Conservation (phyloP, 352 stramenopile genomes). For the Phytophthora pinifolia region DNA sequence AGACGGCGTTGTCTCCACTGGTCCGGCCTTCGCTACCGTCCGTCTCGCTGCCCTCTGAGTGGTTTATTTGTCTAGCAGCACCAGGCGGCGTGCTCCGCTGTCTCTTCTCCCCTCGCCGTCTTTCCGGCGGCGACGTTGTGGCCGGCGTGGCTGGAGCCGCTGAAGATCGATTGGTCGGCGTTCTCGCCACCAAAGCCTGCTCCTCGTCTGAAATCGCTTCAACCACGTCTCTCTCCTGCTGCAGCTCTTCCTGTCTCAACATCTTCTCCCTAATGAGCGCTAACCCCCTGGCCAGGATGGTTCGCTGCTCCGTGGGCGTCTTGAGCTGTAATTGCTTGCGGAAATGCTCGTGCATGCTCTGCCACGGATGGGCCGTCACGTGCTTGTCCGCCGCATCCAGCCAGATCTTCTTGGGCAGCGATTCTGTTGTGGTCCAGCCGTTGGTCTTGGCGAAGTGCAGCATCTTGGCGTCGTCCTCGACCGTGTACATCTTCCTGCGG, state of each 20-base stretch:
- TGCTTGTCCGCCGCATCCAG: conserved; percentile 15
- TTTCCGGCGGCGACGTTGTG: conserved; percentile 11
- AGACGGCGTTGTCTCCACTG: conserved; percentile 11
- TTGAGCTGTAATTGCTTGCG: conserved; percentile 40
- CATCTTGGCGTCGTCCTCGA: conserved; percentile 45
- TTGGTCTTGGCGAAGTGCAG: conserved; percentile 38
- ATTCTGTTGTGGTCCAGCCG: conserved; percentile 21
- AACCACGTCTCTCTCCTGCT: conserved; percentile 1
- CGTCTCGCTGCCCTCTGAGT: background rate
- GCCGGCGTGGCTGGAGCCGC: conserved; percentile 2
- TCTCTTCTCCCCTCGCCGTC: conserved; percentile 13
- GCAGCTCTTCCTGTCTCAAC: conserved; percentile 2
- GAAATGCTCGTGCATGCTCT: conserved; percentile 60
- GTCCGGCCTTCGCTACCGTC: conserved; percentile 3
- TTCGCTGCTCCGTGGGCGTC: conserved; percentile 33
- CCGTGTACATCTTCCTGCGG: conserved; percentile 29
- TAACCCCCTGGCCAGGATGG: conserved; percentile 26
- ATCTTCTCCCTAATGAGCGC: conserved; percentile 13
- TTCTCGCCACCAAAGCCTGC: background rate
- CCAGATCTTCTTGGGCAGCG: conserved; percentile 23
- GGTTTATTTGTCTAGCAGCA: background rate
- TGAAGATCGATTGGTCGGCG: background rate
- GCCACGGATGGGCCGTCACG: conserved; percentile 33
- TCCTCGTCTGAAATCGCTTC: too few species aligned
- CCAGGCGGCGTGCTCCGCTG: conserved; percentile 1